Evolutionary conservation across 805 yeast species (phyloP), one percentile per base, ranked within the genome.

Genomic region (Saccharomycopsis malanga): DNA sequence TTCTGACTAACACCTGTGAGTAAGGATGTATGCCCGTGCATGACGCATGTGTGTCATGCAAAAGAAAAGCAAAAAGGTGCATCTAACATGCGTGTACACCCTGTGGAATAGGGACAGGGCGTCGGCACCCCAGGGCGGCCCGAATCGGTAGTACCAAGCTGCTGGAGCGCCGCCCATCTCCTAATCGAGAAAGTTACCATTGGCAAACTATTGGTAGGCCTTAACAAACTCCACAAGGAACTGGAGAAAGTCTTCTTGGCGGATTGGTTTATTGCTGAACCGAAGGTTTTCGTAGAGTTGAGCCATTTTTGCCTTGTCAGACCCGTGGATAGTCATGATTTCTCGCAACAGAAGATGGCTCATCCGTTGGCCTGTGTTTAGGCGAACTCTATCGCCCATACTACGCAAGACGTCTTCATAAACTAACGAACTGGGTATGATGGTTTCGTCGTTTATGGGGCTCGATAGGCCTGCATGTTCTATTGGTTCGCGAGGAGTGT

Each of bases 361-460:
- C 27, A 37, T 35, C 24, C 32, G 24, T 12, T 15, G 35, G 25
- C 36, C 29, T 23, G 39, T 35, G 24, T n/a, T 38, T 9, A 42
- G 20, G 25, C 39, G 41, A 18, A 46, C 15, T 23, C 46, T 34
- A 23, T 43, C 42, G 12, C 52, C 54, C 4, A 51, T 27, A 34
- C 48, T 45, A 22, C 52, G 35, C 22, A 51, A 15, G 18, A 51
- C 52, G 23, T 51, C 54, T 37, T 51, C 54, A 27, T 51, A 51
- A 17, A 48, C 50, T 25, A 48, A 43, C 4, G 48, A 42, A 17
- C 46, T 45, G n/a, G 54, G 54, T 15, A 51, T 37, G 10, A 44
- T 36, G 2, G 42, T 17, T 10, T 45, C 52, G n/a, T 48, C 39
- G 20, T 39, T 44, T 4, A 48, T 42, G 1, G 54, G 54, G 21